Conservation (phyloP, 2,329 filamentous ascomycete species). For the Huntiella bhutanensis region DNA sequence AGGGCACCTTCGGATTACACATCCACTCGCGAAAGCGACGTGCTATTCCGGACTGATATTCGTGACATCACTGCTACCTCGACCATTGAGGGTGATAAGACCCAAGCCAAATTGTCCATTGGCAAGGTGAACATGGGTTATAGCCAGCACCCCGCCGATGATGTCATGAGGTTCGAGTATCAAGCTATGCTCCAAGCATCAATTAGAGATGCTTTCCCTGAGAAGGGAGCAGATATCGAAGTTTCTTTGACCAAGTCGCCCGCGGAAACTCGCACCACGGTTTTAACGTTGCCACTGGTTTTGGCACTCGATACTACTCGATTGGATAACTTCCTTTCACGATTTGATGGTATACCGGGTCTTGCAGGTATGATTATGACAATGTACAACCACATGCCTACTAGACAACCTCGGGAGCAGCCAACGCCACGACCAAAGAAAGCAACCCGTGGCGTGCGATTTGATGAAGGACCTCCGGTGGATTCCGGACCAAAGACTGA, state of each 20-base stretch:
- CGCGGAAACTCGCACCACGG: constrained; percentile 33
- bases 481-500: constrained; percentile 45
- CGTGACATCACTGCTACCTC: constrained; percentile 18
- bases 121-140: constrained; percentile 39
- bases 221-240: constrained; percentile 37
- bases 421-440: constrained; percentile 24
- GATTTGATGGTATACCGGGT: constrained; percentile 81
- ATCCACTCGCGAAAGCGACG: constrained; percentile 17
- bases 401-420: neutral
- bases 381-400: constrained; percentile 3
- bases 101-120: constrained; percentile 12
- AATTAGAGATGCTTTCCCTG: constrained; percentile 37
- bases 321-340: constrained; percentile 70
- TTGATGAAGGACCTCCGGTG: constrained; percentile 32
- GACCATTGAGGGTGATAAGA: constrained; percentile 11
- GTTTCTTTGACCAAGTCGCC: constrained; percentile 30
- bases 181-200: constrained; percentile 39
- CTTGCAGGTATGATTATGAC: constrained; percentile 52
- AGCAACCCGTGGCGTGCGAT: constrained; percentile 32
- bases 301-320: constrained; percentile 59
- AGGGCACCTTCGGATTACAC: constrained; percentile 22
- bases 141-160: constrained; percentile 22
- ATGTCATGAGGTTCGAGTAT: constrained; percentile 44
- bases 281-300: constrained; percentile 60
- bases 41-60: constrained; percentile 32